A percentile compares a stretch with the other conserved stretches of the same genome.
Conservation (phyloP, 179 eudicot species). For the Beta lomatogona region DNA sequence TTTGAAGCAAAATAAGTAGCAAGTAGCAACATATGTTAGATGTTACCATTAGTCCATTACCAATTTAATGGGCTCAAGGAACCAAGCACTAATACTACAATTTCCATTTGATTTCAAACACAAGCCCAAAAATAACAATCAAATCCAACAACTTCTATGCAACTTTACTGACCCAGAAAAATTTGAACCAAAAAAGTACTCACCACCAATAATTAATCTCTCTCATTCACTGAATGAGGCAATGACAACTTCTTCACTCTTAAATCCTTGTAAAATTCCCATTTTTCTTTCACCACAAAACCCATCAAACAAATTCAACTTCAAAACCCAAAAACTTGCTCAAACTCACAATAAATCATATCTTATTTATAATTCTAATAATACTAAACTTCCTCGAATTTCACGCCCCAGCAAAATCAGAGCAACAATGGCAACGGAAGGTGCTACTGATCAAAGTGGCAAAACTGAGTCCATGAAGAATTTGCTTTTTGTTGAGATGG, state of each 20-base stretch:
- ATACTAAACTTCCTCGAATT: slow-evolving; percentile 20
- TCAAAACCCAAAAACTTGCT: background rate
- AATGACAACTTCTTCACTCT: slow-evolving; percentile 20
- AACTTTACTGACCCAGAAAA: too few relatives aligned
- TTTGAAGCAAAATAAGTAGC: too few relatives aligned
- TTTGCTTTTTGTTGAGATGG: slow-evolving; percentile 96
- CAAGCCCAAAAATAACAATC: too few relatives aligned
- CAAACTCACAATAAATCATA: background rate
- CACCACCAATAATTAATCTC: background rate
- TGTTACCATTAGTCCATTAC: too few relatives aligned
- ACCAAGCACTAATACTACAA: too few relatives aligned
- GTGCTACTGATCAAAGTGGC: slow-evolving; percentile 29
- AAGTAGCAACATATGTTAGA: too few relatives aligned
- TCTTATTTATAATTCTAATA: background rate
- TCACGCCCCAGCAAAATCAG: slow-evolving; percentile 24
- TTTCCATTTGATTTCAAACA: too few relatives aligned
- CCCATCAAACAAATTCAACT: slow-evolving; percentile 9
- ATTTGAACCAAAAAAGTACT: background rate
- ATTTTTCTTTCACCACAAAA: background rate
- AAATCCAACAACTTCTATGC: too few relatives aligned
- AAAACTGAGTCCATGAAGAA: slow-evolving; percentile 44
- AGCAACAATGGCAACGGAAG: slow-evolving; percentile 32
- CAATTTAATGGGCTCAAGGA: too few relatives aligned
- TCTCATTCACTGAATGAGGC: background rate
- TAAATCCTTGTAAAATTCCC: background rate